Base-by-base conservation (phyloP, 2,329 filamentous ascomycete species). In the Fusarium sp. region DNA sequence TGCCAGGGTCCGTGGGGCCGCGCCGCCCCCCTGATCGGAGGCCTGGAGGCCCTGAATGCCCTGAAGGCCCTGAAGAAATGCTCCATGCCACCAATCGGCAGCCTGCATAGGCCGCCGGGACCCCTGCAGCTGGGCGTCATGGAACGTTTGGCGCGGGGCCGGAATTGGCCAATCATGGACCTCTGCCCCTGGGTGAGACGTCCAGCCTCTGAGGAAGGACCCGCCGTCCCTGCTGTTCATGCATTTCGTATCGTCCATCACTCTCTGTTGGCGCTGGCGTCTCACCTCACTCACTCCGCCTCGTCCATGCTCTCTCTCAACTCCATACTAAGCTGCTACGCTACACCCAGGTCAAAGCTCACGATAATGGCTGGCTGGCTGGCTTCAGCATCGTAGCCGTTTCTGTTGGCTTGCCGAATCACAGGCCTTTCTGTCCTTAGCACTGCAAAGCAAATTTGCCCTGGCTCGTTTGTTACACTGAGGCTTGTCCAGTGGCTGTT, bases 71-170 rank as follows among this genome's bases (percentile, higher is more conserved):
- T 60, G 63, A 51, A 55, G 46, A 57, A 50, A 44, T 23, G 57
- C 54, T 61, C 40, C 64, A 66, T 70, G 65, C 72, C 72, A 74
- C 72, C 72, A 74, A 74, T 74, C 63, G 64, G 62, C 51, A 58
- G 58, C 58, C 62, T 57, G 60, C 51, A 66, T 66, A 61, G 58
- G 54, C 40, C 38, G 34, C 53, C 42, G 40, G 57, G 53, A 51
- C 57, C 72, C 72, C 56, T 65, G 70, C 66, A 42, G 42, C 55
- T 53, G 42, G 67, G 65, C 64, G 72, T 62, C 67, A 74, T 54
- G 61, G 64, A 73, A 68, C 60, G 70, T 71, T 73, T 73, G 68
- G 60, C 58, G 53, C 53, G 27, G 50, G 38, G 56, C 50, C 29
- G 9, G 54, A 23, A 66, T 51, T 66, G 31, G 25, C 72, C 66